Conservation (phyloP, 2,329 filamentous ascomycete genomes). For the Graphilbum sp. region DNA sequence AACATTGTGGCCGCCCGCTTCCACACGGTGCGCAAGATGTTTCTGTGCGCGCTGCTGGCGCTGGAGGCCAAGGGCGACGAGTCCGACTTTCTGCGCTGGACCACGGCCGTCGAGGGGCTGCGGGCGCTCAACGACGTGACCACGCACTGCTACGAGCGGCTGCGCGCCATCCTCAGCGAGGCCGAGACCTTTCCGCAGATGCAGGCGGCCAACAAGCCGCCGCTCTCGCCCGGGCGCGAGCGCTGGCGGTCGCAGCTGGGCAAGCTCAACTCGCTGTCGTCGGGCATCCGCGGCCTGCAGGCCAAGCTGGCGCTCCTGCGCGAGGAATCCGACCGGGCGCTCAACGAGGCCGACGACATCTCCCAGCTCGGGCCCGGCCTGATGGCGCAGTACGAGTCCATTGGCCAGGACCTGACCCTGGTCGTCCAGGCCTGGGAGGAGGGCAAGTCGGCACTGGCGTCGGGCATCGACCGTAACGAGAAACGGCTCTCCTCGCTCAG, state of each 20-base stretch:
- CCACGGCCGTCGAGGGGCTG: slow-evolving; percentile 60
- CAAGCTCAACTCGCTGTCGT: slow-evolving; percentile 75
- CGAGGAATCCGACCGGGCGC: slow-evolving; percentile 68
- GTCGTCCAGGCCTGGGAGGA: slow-evolving; percentile 76
- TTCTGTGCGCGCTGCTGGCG: slow-evolving; percentile 77
- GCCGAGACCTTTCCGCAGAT: slow-evolving; percentile 50
- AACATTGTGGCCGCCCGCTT: slow-evolving; percentile 71
- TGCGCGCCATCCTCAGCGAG: slow-evolving; percentile 57
- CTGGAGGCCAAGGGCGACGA: slow-evolving; percentile 68
- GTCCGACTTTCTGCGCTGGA: slow-evolving; percentile 64
- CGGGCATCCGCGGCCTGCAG: slow-evolving; percentile 79
- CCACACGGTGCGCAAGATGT: slow-evolving; percentile 65
- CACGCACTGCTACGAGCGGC: slow-evolving; percentile 42
- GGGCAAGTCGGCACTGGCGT: slow-evolving; percentile 67
- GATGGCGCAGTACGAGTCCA: slow-evolving; percentile 85
- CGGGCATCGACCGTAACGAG: slow-evolving; percentile 68
- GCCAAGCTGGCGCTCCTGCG: slow-evolving; percentile 85
- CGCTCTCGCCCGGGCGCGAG: slow-evolving; percentile 59
- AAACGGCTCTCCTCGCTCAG: slow-evolving; percentile 50
- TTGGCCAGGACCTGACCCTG: slow-evolving; percentile 70
- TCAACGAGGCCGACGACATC: slow-evolving; percentile 58
- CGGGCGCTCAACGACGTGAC: slow-evolving; percentile 46
- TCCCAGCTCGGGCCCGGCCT: slow-evolving; percentile 63
- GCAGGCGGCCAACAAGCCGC: slow-evolving; percentile 35
- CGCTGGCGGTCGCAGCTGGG: slow-evolving; percentile 74